Percentiles rank a stretch among this genome's conserved stretches.
Evolutionary conservation across 2,329 filamentous ascomycete species (phyloP).

Genomic region (Aspergillus aculeatinus): DNA sequence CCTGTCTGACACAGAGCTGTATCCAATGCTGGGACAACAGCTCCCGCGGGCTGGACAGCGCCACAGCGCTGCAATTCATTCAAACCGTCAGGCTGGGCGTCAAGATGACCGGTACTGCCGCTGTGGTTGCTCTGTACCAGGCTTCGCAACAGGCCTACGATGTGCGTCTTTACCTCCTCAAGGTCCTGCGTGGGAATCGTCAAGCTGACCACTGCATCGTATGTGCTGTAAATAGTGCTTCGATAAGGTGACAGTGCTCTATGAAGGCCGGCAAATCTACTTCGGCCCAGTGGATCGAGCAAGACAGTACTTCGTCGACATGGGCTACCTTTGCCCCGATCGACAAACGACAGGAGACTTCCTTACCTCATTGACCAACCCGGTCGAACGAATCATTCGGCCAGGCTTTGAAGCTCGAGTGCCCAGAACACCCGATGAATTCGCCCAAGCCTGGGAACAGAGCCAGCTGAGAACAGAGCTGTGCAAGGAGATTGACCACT

Average conservation of each 20-base stretch:
- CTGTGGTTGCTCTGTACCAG: no score
- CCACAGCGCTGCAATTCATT: constrained; percentile 55
- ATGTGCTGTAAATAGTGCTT: no score
- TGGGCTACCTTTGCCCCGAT: no score
- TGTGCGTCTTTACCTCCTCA: no score
- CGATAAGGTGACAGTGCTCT: no score
- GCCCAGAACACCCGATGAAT: constrained; percentile 65
- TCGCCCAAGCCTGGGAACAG: constrained; percentile 55
- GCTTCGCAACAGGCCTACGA: no score
- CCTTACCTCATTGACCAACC: constrained; percentile 24
- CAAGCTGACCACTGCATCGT: no score
- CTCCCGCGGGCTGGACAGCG: constrained; percentile 40
- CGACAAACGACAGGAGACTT: background rate
- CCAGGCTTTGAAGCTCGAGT: constrained; percentile 33
- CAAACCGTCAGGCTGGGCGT: constrained; percentile 25
- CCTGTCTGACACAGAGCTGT: background rate
- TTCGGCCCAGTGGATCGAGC: no score
- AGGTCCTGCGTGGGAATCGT: no score
- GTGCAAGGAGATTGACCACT: constrained; percentile 8
- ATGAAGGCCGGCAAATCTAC: no score
- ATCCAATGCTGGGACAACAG: constrained; percentile 40
- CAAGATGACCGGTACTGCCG: no score
- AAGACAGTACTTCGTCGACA: no score
- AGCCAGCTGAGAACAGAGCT: constrained; percentile 30
- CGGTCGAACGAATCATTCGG: constrained; percentile 28